Conservation (phyloP, 2,329 filamentous ascomycete genomes). For the Trichoderma arundinaceum region DNA sequence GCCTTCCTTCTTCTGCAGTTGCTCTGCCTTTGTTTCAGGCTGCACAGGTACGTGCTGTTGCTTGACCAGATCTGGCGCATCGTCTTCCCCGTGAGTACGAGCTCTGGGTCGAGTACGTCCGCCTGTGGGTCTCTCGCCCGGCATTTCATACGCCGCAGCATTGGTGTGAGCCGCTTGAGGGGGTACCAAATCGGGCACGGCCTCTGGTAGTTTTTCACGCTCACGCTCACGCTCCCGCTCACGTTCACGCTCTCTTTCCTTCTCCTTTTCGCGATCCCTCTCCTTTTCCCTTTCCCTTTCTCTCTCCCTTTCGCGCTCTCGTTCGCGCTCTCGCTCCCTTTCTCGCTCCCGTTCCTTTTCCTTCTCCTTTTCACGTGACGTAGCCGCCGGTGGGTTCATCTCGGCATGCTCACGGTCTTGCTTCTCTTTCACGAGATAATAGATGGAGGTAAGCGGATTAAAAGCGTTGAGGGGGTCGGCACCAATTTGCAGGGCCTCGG, state of each 20-base stretch:
- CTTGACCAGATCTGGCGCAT: constrained; percentile 67
- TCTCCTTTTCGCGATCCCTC: constrained; percentile 23
- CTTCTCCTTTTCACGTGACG: constrained; percentile 43
- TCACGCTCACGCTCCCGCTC: constrained; percentile 38
- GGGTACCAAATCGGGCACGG: constrained; percentile 74
- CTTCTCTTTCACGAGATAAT: constrained; percentile 96
- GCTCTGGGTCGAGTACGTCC: constrained; percentile 83
- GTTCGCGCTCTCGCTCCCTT: constrained; percentile 38
- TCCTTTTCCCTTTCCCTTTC: constrained; percentile 38
- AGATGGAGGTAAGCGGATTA: constrained; percentile 89
- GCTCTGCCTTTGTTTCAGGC: constrained; percentile 64
- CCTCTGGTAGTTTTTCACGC: constrained; percentile 51
- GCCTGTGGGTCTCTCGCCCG: constrained; percentile 84
- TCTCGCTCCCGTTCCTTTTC: constrained; percentile 41
- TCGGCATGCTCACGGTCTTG: constrained; percentile 72
- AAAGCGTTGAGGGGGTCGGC: constrained; percentile 91
- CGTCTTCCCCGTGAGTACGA: constrained; percentile 93
- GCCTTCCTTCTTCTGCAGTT: constrained; percentile 79
- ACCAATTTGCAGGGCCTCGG: constrained; percentile 81
- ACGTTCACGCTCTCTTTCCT: constrained; percentile 39
- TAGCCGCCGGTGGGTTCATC: constrained; percentile 54
- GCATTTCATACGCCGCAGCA: constrained; percentile 80
- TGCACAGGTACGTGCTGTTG: constrained; percentile 45
- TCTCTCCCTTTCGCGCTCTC: constrained; percentile 37
- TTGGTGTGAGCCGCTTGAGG: constrained; percentile 92